Conservation (phyloP, 2,329 filamentous ascomycete species). For the Aspergillus alliaceus region DNA sequence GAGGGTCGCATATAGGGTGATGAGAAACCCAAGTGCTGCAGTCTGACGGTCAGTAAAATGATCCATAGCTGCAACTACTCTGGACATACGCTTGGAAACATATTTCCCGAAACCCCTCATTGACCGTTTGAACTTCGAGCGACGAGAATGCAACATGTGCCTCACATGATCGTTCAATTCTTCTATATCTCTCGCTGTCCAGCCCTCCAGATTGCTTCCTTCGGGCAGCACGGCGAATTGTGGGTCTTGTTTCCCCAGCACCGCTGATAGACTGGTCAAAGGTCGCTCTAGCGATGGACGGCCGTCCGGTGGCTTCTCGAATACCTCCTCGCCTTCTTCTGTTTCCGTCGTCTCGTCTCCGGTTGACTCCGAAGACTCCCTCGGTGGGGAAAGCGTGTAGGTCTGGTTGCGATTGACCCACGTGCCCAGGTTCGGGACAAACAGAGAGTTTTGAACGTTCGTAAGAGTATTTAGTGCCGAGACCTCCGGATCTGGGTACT, state of each 20-base stretch:
- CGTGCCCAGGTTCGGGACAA: conserved; percentile 76
- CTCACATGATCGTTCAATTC: conserved; percentile 83
- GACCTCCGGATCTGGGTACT: conserved; percentile 70
- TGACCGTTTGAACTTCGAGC: conserved; percentile 74
- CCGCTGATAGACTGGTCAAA: conserved; percentile 64
- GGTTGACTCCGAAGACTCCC: conserved; percentile 27
- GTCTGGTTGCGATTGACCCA: conserved; percentile 76
- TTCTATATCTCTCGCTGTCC: conserved; percentile 71
- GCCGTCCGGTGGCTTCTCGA: conserved; percentile 20
- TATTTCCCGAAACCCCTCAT: conserved; percentile 83
- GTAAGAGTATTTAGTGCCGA: conserved; percentile 79
- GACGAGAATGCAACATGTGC: conserved; percentile 80
- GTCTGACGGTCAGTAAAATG: not conserved
- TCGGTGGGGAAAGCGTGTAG: conserved; percentile 66
- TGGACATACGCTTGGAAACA: conserved; percentile 60
- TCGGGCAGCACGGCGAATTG: conserved; percentile 80
- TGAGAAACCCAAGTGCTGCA: conserved; percentile 72
- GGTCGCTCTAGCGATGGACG: conserved; percentile 34
- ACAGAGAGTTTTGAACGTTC: conserved; percentile 87
- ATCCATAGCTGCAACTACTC: not conserved
- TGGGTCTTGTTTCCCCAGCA: conserved; percentile 65
- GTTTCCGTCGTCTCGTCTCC: conserved; percentile 26
- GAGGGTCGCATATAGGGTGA: conserved; percentile 78
- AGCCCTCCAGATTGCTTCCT: conserved; percentile 69
- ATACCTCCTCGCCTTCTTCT: conserved; percentile 26